Percentiles rank a stretch among this genome's conserved stretches.
phyloP scores from a whole-genome alignment of 2,329 filamentous ascomycete species.

The Neonectria punicea region DNA sequence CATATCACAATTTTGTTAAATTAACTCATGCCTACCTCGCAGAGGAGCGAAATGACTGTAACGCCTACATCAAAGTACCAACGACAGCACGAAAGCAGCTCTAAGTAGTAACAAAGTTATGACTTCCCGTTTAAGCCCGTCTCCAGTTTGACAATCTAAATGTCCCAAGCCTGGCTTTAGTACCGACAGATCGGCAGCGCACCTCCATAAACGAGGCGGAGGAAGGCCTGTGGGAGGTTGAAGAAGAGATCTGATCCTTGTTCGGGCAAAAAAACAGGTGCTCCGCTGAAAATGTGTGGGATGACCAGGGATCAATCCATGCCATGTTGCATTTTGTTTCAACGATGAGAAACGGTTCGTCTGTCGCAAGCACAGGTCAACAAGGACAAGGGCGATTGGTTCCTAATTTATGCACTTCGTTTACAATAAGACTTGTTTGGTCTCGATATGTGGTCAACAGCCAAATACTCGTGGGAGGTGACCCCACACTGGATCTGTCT shows the following conservation, averaged over 20 bases:
- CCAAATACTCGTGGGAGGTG: too few species aligned
- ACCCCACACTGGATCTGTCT: background rate
- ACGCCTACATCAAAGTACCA: background rate
- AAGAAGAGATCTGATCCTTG: background rate
- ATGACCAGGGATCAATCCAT: background rate
- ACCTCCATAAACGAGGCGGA: background rate
- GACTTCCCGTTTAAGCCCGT: background rate
- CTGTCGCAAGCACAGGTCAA: background rate
- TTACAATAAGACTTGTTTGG: background rate
- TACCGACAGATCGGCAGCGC: background rate
- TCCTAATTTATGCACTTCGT: background rate
- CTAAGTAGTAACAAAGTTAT: too few species aligned
- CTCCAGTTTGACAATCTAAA: background rate
- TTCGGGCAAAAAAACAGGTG: background rate
- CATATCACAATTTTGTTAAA: background rate
- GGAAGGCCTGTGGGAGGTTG: background rate
- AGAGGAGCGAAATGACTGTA: too few species aligned
- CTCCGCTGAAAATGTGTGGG: background rate
- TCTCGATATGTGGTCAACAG: background rate
- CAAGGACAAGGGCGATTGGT: background rate
- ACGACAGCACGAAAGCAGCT: background rate
- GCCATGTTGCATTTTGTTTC: background rate
- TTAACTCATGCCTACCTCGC: background rate
- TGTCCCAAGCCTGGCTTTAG: background rate
- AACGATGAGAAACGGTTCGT: background rate